A percentile compares a stretch with the other conserved stretches of the same genome.
These are phyloP conservation scores for Talaromyces sp. DNA, from an alignment of 2,329 filamentous ascomycete species.

Conservation along the genomic window DNA sequence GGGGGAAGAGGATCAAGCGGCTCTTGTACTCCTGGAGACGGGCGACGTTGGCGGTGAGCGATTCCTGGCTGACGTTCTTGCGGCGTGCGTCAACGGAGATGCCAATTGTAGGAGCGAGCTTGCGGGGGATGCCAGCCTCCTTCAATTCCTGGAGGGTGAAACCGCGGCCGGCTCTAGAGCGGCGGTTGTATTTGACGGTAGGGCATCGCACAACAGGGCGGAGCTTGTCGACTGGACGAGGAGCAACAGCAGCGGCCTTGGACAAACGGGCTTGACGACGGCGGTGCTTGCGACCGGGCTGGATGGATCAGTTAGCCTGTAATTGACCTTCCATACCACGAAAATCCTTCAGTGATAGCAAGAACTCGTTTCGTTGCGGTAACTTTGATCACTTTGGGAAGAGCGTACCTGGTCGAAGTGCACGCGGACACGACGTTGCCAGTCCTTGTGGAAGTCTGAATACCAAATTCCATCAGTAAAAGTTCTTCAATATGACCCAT, in stretches of 20 bases:
- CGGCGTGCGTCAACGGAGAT: conserved; percentile 96
- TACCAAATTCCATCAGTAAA: conserved; percentile 26
- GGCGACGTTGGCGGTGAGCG: conserved; percentile 88
- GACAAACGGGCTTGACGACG: conserved; percentile 85
- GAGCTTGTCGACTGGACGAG: conserved; percentile 94
- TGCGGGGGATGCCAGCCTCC: conserved; percentile 94
- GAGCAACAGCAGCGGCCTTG: conserved; percentile 93
- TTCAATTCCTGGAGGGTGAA: conserved; percentile 98
- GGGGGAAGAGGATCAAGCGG: conserved; percentile 95
- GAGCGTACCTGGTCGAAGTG: conserved; percentile 97
- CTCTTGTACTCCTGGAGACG: conserved; percentile 97
- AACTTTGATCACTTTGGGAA: not conserved
- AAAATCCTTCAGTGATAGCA: not conserved
- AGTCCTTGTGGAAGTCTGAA: conserved; percentile 98
- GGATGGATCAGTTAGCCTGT: conserved; percentile 25
- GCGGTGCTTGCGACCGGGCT: conserved; percentile 95
- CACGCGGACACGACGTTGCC: conserved; percentile 97
- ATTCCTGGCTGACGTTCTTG: conserved; percentile 95
- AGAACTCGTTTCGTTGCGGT: not conserved
- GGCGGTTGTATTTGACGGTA: conserved; percentile 98
- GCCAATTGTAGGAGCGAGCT: conserved; percentile 91
- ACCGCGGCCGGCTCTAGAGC: conserved; percentile 90
- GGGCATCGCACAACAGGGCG: conserved; percentile 96
- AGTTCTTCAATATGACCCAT: conserved; percentile 21
- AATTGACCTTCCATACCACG: not conserved